Evolutionary conservation across 1,139 yeast genomes (phyloP), one percentile per base, ranked within the genome.

Genomic region (Protomyces pachydermus): DNA sequence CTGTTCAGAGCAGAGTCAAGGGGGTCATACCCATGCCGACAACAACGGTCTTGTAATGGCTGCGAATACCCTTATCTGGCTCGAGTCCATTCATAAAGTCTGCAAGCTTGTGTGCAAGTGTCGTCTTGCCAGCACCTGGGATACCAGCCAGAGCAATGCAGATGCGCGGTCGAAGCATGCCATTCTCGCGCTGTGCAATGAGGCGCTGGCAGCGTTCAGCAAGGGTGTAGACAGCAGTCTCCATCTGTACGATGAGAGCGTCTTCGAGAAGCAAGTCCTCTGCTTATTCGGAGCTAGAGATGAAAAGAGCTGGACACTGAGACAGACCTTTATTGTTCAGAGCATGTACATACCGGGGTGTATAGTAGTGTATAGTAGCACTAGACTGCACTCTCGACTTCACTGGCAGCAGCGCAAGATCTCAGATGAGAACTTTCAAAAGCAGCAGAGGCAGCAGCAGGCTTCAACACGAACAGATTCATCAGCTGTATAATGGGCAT

Each of bases 121-220:
- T 61, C n/a, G 66, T 52, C 64, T 65, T 65, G 52, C 67, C 67
- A 6, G 65, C 57, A 3, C 67, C 67, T 3, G 67, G 67, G n/a
- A 58, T 51, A 12, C 67, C 67, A 18, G 66, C 60, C 38, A 65
- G 25, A 6, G 62, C 56, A 37, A 65, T 25, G 38, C 56, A 14
- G 37, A 60, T 48, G 34, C 66, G 66, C 3, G 62, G 62, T 23
- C 62, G 53, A 14, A 57, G 51, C 39, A 57, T 18, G 23, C 38
- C 55, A 8, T 42, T 54, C 25, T 57, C 61, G n/a, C 45, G 51
- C 14, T n/a, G 23, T 3, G 54, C 55, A 23, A 57, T 37, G 35
- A 50, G 20, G 3, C 35, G 38, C 16, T 50, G 35, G 8, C 51
- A 20, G 53, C 52, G 61, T 6, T 50, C 38, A 12, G 45, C 61